Evolutionary conservation across 352 stramenopile species (phyloP).

Genomic region (Pythium oligandrum): DNA sequence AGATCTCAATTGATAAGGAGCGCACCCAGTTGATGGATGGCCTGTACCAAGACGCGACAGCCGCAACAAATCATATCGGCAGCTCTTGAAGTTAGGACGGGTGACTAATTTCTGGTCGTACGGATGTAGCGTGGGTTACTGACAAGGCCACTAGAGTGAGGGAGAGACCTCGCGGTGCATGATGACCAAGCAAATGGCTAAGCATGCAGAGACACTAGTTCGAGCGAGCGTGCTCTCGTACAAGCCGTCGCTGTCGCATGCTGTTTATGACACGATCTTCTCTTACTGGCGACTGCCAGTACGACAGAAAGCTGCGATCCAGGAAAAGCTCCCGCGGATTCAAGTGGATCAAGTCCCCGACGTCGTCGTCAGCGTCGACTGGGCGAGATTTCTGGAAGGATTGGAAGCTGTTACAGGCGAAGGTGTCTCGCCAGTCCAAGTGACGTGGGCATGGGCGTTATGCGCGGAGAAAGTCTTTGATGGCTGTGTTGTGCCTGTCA

Average conservation of each 20-base stretch:
- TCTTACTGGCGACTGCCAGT: constrained; percentile 42
- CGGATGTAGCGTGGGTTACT: too few species aligned
- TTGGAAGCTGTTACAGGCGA: constrained; percentile 18
- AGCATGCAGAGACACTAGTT: too few species aligned
- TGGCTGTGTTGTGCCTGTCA: constrained; percentile 4
- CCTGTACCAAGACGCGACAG: too few species aligned
- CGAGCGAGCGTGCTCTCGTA: neutral
- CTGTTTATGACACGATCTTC: constrained; percentile 39
- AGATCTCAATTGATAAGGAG: too few species aligned
- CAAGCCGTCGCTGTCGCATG: constrained; percentile 36
- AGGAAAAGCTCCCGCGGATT: constrained; percentile 14
- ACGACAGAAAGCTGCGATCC: constrained; percentile 9
- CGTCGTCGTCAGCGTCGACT: constrained; percentile 12
- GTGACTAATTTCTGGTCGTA: too few species aligned
- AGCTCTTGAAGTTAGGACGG: too few species aligned
- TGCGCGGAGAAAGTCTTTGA: constrained; percentile 27
- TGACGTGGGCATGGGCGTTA: constrained; percentile 33
- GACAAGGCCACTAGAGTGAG: too few species aligned
- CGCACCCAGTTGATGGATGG: too few species aligned
- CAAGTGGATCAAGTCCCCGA: constrained; percentile 3
- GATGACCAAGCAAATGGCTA: too few species aligned
- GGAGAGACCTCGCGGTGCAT: too few species aligned
- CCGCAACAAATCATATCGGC: too few species aligned
- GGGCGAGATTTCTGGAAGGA: constrained; percentile 12
- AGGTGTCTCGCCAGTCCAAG: constrained; percentile 11